Percentiles rank a stretch among this genome's conserved stretches.
phyloP scores from a whole-genome alignment of 2,329 filamentous ascomycete genomes.

The Curvularia verruculosa region DNA sequence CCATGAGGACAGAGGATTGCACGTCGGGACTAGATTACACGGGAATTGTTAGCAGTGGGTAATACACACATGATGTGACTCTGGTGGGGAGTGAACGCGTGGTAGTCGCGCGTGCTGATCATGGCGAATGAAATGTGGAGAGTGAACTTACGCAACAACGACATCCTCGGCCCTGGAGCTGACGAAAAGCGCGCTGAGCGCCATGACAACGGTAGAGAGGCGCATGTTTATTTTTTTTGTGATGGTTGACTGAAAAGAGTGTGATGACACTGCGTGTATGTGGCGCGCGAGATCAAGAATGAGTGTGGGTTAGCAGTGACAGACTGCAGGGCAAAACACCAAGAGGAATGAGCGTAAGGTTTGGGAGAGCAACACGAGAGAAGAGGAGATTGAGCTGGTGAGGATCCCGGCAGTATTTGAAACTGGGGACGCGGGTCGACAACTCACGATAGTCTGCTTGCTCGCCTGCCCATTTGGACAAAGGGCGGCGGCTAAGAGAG shows the following conservation, averaged over 20 bases:
- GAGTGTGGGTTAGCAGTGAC: slow-evolving; percentile 33
- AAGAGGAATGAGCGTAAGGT: slow-evolving; percentile 27
- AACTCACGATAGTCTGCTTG: slow-evolving; percentile 24
- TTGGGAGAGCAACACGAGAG: slow-evolving; percentile 27
- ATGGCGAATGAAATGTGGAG: background rate
- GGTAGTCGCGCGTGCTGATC: slow-evolving; percentile 2
- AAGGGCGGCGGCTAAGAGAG: slow-evolving; percentile 29
- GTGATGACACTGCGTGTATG: slow-evolving; percentile 7
- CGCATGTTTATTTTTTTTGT: slow-evolving; percentile 33
- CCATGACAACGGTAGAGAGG: slow-evolving; percentile 33
- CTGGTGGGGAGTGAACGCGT: slow-evolving; percentile 1
- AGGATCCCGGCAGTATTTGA: slow-evolving; percentile 35
- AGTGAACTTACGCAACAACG: slow-evolving; percentile 30
- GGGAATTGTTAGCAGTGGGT: slow-evolving; percentile 17
- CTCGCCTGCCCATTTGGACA: slow-evolving; percentile 10
- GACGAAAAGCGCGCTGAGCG: slow-evolving; percentile 39
- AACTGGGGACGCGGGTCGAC: slow-evolving; percentile 21
- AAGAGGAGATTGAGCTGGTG: slow-evolving; percentile 18
- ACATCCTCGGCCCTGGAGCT: slow-evolving; percentile 36
- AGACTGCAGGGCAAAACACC: slow-evolving; percentile 12
- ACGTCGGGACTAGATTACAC: slow-evolving; percentile 23
- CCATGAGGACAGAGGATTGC: slow-evolving; percentile 49
- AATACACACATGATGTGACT: background rate
- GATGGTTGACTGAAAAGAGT: slow-evolving; percentile 10
- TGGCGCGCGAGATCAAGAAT: slow-evolving; percentile 12